These are phyloP conservation scores for Sphaerostilbella broomeana DNA, from an alignment of 2,329 filamentous ascomycete species.

Conservation along the genomic window DNA sequence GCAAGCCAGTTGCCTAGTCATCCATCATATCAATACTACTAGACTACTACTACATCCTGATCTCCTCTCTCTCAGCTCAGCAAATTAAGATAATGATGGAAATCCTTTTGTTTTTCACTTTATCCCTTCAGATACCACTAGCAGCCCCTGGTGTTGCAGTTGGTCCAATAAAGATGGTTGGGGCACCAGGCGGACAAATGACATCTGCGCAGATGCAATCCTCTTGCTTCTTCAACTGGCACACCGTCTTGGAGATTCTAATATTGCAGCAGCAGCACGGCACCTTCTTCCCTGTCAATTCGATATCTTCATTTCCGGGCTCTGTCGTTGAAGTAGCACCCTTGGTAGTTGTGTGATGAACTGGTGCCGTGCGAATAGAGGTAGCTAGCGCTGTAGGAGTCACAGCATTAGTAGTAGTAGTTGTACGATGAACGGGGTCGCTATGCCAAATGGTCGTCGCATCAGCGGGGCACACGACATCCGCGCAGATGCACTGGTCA, in stretches of 20 bases:
- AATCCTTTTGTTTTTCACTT: neutral
- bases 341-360: too few relatives aligned
- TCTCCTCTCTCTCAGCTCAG: neutral
- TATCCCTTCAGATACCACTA: neutral
- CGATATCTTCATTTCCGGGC: too few relatives aligned
- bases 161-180: constrained; percentile 9
- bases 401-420: neutral
- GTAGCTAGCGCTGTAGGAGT: neutral
- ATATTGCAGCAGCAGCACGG: constrained; percentile 22
- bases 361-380: neutral
- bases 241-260: constrained; percentile 10
- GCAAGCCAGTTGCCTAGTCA: neutral
- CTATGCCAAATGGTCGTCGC: constrained; percentile 16
- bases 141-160: neutral
- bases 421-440: neutral
- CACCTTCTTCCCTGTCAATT: constrained; percentile 2
- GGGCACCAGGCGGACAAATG: constrained; percentile 19
- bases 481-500: constrained; percentile 23
- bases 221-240: constrained; percentile 7
- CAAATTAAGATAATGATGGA: neutral
- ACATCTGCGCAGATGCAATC: constrained; percentile 18
- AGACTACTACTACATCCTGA: neutral
- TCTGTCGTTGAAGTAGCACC: too few relatives aligned
- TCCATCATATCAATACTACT: neutral
- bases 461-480: constrained; percentile 20